Evolutionary conservation across 495 filamentous ascomycete species (phyloP).

Genomic region (Annulohypoxylon moriforme): DNA sequence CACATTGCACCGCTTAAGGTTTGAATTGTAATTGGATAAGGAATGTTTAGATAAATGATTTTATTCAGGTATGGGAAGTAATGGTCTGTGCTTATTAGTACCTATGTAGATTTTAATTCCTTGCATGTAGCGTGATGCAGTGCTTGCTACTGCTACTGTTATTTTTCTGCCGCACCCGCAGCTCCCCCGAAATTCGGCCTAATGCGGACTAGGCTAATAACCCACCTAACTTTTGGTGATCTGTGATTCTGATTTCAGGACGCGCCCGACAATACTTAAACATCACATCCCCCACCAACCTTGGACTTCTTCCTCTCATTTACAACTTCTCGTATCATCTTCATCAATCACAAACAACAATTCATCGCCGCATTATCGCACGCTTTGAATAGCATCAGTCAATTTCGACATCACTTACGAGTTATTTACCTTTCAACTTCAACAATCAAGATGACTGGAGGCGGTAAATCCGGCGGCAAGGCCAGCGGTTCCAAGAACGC

Average conservation of each 20-base stretch:
- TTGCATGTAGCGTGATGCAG: slow-evolving; percentile 22
- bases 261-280: slow-evolving; percentile 66
- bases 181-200: slow-evolving; percentile 41
- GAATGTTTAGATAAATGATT: slow-evolving; percentile 5
- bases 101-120: slow-evolving; percentile 18
- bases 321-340: slow-evolving; percentile 49
- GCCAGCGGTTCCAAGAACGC: slow-evolving; percentile 96
- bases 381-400: slow-evolving; percentile 39
- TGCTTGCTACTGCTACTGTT: slow-evolving; percentile 24
- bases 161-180: slow-evolving; percentile 38
- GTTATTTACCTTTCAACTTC: slow-evolving; percentile 48
- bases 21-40: neutral
- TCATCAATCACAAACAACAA: slow-evolving; percentile 29
- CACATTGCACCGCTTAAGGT: neutral
- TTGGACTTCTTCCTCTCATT: slow-evolving; percentile 50
- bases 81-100: slow-evolving; percentile 26
- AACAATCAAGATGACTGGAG: slow-evolving; percentile 92
- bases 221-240: slow-evolving; percentile 59
- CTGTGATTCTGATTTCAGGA: slow-evolving; percentile 54
- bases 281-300: slow-evolving; percentile 57
- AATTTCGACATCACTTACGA: slow-evolving; percentile 39
- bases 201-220: slow-evolving; percentile 57
- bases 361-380: slow-evolving; percentile 25
- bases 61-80: neutral
- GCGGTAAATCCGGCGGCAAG: slow-evolving; percentile 98